Evolutionary conservation across 2,329 filamentous ascomycete genomes (phyloP).

Genomic region (Endothia cerciana): DNA sequence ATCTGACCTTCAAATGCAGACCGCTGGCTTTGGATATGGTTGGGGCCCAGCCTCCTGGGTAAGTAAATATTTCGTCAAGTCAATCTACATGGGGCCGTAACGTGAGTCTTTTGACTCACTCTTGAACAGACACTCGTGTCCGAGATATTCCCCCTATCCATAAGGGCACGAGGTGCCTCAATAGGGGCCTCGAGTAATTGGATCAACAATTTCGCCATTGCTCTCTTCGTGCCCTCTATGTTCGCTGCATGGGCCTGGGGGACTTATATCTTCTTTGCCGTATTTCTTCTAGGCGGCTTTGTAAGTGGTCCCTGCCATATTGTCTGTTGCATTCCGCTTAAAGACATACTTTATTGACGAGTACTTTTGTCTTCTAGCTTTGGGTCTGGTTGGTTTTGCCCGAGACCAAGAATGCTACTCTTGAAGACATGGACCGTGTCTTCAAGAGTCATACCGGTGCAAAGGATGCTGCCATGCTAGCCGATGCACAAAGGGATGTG

Average conservation of each 20-base stretch:
- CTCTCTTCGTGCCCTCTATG: constrained; percentile 50
- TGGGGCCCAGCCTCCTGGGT: constrained; percentile 32
- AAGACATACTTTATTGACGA: neutral
- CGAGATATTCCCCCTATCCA: constrained; percentile 45
- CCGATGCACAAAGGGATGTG: constrained; percentile 33
- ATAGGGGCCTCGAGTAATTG: constrained; percentile 50
- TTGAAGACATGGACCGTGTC: constrained; percentile 59
- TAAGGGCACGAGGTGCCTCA: constrained; percentile 45
- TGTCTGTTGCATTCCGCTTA: neutral
- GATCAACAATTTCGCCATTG: constrained; percentile 52
- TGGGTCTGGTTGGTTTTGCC: constrained; percentile 57
- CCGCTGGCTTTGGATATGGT: constrained; percentile 25
- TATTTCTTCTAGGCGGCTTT: constrained; percentile 50
- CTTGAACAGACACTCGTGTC: constrained; percentile 38
- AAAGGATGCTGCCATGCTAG: constrained; percentile 33
- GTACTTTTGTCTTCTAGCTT: neutral
- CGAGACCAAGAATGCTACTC: constrained; percentile 58
- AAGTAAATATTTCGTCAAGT: neutral
- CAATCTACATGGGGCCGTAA: neutral
- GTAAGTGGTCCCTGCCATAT: constrained; percentile 30
- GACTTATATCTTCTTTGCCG: constrained; percentile 61
- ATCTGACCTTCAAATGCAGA: neutral
- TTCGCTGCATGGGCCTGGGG: constrained; percentile 49
- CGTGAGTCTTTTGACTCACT: neutral
- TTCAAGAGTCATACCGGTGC: constrained; percentile 47